Evolutionary conservation across 441 rosid species (phyloP).

Genomic region (Corymbia calophylla): DNA sequence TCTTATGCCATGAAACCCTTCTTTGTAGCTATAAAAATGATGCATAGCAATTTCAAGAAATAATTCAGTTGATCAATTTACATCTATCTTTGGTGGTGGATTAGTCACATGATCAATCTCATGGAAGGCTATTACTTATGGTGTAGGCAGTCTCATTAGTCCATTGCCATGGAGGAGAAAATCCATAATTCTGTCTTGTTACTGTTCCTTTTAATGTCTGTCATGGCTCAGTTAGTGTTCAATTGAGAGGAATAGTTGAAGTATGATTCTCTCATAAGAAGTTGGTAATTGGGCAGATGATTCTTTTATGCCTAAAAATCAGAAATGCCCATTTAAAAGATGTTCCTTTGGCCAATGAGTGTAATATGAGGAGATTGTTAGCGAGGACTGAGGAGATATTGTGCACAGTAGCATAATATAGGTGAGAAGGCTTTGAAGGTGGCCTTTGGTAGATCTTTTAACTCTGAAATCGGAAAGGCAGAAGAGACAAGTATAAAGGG

Average conservation of each 20-base stretch:
- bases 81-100: not conserved
- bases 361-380: not conserved
- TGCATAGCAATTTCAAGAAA: not conserved
- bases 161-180: not conserved
- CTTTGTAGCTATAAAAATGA: not conserved
- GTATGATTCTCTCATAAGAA: not conserved
- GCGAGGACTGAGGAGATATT: not conserved
- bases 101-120: not conserved
- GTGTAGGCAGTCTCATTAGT: not conserved
- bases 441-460: not conserved
- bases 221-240: not conserved
- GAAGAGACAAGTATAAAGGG: not conserved
- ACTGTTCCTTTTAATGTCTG: not conserved
- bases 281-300: not conserved
- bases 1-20: not conserved
- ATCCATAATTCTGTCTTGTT: not conserved
- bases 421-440: not conserved
- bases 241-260: not conserved
- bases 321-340: not conserved
- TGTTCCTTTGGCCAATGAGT: not conserved
- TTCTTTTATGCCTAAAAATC: not conserved
- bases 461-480: not conserved
- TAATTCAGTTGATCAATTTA: not conserved
- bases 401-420: not conserved
- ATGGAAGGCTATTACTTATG: not conserved